phyloP scores from a whole-genome alignment of 2,329 filamentous ascomycete genomes.

The Alternaria rosae region DNA sequence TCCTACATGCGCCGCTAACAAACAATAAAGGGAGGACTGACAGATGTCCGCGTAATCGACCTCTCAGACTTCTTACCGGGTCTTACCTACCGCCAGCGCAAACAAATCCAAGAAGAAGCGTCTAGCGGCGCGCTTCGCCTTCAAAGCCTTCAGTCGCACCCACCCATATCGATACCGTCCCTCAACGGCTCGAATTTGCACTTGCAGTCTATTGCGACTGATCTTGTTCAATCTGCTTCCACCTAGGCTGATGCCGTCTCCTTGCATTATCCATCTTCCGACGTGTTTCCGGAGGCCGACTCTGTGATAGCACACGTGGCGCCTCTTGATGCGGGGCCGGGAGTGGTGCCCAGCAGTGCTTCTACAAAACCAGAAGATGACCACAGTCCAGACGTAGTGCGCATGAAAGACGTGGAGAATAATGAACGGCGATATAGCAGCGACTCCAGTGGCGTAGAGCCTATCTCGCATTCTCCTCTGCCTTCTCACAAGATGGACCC shows the following conservation, averaged over 20 bases:
- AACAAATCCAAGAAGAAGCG: slow-evolving; percentile 41
- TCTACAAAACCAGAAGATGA: slow-evolving; percentile 34
- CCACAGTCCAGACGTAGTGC: slow-evolving; percentile 22
- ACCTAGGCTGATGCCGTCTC: background rate
- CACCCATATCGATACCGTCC: slow-evolving; percentile 20
- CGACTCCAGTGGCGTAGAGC: slow-evolving; percentile 16
- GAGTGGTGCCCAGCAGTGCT: slow-evolving; percentile 28
- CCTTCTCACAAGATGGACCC: background rate
- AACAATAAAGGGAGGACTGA: slow-evolving; percentile 34
- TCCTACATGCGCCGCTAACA: background rate
- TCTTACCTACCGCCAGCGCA: slow-evolving; percentile 38
- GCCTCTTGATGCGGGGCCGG: slow-evolving; percentile 33
- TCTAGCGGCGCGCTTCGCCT: slow-evolving; percentile 38
- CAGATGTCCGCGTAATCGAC: slow-evolving; percentile 40
- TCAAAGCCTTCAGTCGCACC: slow-evolving; percentile 28
- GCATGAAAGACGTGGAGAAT: slow-evolving; percentile 39
- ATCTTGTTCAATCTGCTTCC: background rate
- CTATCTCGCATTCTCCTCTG: background rate
- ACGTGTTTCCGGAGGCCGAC: slow-evolving; percentile 23
- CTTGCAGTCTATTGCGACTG: slow-evolving; percentile 4
- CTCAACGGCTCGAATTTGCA: slow-evolving; percentile 20
- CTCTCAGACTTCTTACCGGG: slow-evolving; percentile 37
- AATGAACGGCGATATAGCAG: slow-evolving; percentile 21
- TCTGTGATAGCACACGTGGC: slow-evolving; percentile 15
- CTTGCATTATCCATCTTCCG: slow-evolving; percentile 6